Evolutionary conservation across 106 monocot species (phyloP).

Genomic region (Phalaenopsis aphrodite): DNA sequence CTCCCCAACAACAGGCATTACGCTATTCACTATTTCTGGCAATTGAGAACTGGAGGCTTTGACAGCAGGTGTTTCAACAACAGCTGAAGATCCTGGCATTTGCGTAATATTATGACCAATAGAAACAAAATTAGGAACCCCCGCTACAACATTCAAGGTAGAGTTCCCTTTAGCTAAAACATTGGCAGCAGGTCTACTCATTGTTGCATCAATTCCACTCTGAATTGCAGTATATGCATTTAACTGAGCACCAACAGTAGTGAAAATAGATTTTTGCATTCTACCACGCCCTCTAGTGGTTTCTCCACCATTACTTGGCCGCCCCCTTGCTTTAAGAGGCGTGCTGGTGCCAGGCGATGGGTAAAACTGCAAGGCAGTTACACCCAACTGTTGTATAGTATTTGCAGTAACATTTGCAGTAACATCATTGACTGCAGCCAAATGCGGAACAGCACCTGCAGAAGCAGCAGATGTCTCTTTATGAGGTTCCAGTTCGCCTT

Average conservation of each 20-base stretch:
- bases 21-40: slow-evolving; percentile 5
- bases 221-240: slow-evolving; percentile 11
- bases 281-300: slow-evolving; percentile 42
- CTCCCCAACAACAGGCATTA: background rate
- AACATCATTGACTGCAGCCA: slow-evolving; percentile 2
- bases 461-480: slow-evolving; percentile 12
- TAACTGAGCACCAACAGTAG: slow-evolving; percentile 15
- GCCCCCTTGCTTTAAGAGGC: slow-evolving; percentile 24
- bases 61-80: slow-evolving; percentile 9
- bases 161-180: slow-evolving; percentile 11
- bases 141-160: slow-evolving; percentile 5
- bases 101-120: slow-evolving; percentile 5
- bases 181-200: slow-evolving; percentile 8
- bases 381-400: background rate
- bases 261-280: slow-evolving; percentile 29
- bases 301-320: slow-evolving; percentile 41
- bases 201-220: slow-evolving; percentile 11
- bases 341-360: slow-evolving; percentile 2
- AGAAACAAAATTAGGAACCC: background rate
- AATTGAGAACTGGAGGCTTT: slow-evolving; percentile 9
- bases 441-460: too few species aligned
- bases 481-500: slow-evolving; percentile 17
- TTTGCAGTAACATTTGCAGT: slow-evolving; percentile 12
- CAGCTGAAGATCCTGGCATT: slow-evolving; percentile 17
- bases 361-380: slow-evolving; percentile 7